A percentile compares a stretch with the other conserved stretches of the same genome.
These are phyloP conservation scores for Huntiella moniliformis DNA, from an alignment of 2,329 filamentous ascomycete genomes.

Conservation along the genomic window DNA sequence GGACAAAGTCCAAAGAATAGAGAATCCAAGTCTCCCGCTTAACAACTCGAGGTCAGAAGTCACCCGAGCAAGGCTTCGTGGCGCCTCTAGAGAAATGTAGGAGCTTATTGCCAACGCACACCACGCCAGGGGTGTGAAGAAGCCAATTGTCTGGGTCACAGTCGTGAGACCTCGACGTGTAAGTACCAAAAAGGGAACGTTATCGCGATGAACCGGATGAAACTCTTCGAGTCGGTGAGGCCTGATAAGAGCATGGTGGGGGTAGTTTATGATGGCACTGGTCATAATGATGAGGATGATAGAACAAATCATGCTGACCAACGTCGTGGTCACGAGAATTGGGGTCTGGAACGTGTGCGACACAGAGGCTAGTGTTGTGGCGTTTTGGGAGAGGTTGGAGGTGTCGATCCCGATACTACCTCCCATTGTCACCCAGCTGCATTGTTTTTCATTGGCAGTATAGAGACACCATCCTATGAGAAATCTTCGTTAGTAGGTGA, in stretches of 20 bases:
- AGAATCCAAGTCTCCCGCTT: not conserved
- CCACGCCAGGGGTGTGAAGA: conserved; percentile 4
- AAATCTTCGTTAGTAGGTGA: not conserved
- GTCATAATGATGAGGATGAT: not conserved
- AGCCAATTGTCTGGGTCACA: not conserved
- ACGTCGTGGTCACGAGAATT: not conserved
- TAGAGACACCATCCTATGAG: conserved; percentile 2
- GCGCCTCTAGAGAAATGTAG: not conserved
- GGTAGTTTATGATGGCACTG: not conserved
- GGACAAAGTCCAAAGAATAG: conserved; percentile 2
- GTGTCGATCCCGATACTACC: not conserved
- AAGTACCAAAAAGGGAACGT: conserved; percentile 3
- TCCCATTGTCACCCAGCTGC: not conserved
- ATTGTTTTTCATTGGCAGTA: not conserved
- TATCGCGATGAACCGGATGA: conserved; percentile 3
- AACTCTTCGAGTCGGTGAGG: not conserved
- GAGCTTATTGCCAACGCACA: conserved; percentile 2
- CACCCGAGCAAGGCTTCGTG: conserved; percentile 1
- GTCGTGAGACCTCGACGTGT: not conserved
- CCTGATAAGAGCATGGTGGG: not conserved
- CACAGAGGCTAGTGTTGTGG: not conserved
- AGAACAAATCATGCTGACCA: not conserved
- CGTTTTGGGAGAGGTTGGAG: not conserved
- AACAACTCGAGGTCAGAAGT: not conserved
- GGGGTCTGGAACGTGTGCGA: conserved; percentile 2